These are phyloP conservation scores for Corylus avellana DNA, from an alignment of 306 rosid genomes.

Conservation along the genomic window DNA sequence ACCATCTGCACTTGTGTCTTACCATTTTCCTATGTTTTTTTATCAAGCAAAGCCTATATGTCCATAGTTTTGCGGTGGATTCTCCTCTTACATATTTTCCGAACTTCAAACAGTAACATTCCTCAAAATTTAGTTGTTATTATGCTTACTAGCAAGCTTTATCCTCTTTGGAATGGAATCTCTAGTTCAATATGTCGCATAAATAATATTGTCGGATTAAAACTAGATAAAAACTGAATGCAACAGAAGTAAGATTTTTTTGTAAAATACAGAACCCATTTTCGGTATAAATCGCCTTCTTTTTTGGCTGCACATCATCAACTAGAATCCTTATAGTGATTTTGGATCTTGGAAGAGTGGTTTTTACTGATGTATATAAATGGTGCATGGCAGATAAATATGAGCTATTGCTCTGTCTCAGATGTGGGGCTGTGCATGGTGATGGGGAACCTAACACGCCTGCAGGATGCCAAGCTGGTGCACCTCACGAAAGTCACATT, in stretches of 20 bases:
- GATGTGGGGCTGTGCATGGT: constrained; percentile 59
- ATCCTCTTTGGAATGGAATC: background rate
- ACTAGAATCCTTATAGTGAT: background rate
- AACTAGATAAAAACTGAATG: background rate
- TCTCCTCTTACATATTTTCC: background rate
- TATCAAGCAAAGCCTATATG: background rate
- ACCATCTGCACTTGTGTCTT: background rate
- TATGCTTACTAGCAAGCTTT: background rate
- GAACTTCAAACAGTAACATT: background rate
- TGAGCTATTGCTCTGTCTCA: constrained; percentile 56
- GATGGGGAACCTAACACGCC: constrained; percentile 61
- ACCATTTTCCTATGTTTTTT: background rate
- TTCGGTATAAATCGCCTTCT: background rate
- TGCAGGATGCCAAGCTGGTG: constrained; percentile 67
- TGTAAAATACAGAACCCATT: background rate
- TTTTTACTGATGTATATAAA: constrained; percentile 14
- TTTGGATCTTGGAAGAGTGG: background rate
- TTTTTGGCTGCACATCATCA: background rate
- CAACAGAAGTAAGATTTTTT: background rate
- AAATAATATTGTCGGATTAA: background rate
- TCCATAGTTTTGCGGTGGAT: background rate
- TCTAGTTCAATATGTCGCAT: background rate
- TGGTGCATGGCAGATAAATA: constrained; percentile 53
- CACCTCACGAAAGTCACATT: constrained; percentile 43
- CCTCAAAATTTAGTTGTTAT: background rate